These are phyloP conservation scores for Macrolepiota fuliginosa DNA, from an alignment of 768 basidiomycete species.

Conservation along the genomic window DNA sequence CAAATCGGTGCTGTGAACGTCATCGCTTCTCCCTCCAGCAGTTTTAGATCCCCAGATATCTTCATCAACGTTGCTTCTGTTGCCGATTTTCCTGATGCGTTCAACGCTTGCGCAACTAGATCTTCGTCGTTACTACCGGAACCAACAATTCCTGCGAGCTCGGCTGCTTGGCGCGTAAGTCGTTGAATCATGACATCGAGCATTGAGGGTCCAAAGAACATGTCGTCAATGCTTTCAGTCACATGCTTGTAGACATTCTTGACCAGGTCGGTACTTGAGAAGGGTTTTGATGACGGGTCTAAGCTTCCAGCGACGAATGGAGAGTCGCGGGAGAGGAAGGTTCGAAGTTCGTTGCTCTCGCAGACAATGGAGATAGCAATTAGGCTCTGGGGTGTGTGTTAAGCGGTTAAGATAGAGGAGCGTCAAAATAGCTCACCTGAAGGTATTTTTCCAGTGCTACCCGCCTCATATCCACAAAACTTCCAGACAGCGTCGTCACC, in stretches of 20 bases:
- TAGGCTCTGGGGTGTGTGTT: slow-evolving; percentile 48
- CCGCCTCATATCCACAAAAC: slow-evolving; percentile 81
- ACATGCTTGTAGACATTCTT: slow-evolving; percentile 89
- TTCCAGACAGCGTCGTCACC: slow-evolving; percentile 83
- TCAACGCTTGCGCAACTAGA: slow-evolving; percentile 75
- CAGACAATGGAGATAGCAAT: slow-evolving; percentile 74
- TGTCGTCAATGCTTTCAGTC: slow-evolving; percentile 93
- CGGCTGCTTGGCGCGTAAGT: slow-evolving; percentile 85
- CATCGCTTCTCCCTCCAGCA: slow-evolving; percentile 83
- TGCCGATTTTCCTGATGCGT: slow-evolving; percentile 61
- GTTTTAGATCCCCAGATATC: slow-evolving; percentile 74
- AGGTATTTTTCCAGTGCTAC: slow-evolving; percentile 84
- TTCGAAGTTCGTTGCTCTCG: slow-evolving; percentile 76
- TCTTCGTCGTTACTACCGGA: slow-evolving; percentile 82
- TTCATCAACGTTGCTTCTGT: slow-evolving; percentile 71
- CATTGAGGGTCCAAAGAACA: slow-evolving; percentile 96
- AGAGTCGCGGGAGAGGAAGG: slow-evolving; percentile 86
- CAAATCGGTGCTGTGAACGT: slow-evolving; percentile 93
- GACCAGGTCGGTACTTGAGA: slow-evolving; percentile 75
- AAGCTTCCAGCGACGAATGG: slow-evolving; percentile 67
- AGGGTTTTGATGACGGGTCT: slow-evolving; percentile 44
- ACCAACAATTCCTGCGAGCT: slow-evolving; percentile 81
- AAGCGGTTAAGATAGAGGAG: background rate
- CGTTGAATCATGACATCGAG: slow-evolving; percentile 92
- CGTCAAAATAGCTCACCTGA: slow-evolving; percentile 55